Evolutionary conservation across 1,284 basidiomycete genomes (phyloP).

Genomic region (Naganishia albida): DNA sequence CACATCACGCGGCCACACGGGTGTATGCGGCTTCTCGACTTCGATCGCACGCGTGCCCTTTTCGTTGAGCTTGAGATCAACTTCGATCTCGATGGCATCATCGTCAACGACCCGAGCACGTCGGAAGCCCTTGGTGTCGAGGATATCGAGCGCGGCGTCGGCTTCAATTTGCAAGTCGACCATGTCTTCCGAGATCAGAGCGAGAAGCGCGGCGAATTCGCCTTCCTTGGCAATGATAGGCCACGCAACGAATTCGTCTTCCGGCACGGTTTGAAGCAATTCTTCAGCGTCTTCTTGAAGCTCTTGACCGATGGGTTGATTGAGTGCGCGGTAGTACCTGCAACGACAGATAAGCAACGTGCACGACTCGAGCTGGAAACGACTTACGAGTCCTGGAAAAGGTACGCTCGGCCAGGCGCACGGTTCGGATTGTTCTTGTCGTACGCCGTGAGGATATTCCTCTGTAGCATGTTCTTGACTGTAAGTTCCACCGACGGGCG

Average conservation of each 20-base stretch:
- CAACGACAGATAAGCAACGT: no score
- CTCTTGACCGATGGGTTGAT: conserved; percentile 8
- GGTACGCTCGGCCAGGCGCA: conserved; percentile 17
- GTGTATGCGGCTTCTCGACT: background rate
- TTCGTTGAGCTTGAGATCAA: conserved; percentile 21
- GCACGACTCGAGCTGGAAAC: no score
- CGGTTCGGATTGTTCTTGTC: conserved; percentile 11
- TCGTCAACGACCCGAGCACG: conserved; percentile 22
- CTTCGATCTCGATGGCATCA: conserved; percentile 25
- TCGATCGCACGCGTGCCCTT: conserved; percentile 1
- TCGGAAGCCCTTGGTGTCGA: conserved; percentile 23
- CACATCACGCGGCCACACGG: background rate
- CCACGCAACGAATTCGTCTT: conserved; percentile 24
- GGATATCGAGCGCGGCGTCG: conserved; percentile 20
- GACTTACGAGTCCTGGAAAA: conserved; percentile 24
- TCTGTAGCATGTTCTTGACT: conserved; percentile 19
- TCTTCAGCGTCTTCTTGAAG: conserved; percentile 14
- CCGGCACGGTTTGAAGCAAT: conserved; percentile 14
- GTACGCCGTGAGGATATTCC: conserved; percentile 13
- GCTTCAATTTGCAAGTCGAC: conserved; percentile 26
- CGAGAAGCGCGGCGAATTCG: conserved; percentile 21
- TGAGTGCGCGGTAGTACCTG: conserved; percentile 18
- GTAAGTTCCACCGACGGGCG: background rate
- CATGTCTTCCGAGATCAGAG: conserved; percentile 25
- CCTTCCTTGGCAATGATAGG: conserved; percentile 21